Conservation (phyloP, 2,329 filamentous ascomycete genomes). For the Aspergillus proliferans region DNA sequence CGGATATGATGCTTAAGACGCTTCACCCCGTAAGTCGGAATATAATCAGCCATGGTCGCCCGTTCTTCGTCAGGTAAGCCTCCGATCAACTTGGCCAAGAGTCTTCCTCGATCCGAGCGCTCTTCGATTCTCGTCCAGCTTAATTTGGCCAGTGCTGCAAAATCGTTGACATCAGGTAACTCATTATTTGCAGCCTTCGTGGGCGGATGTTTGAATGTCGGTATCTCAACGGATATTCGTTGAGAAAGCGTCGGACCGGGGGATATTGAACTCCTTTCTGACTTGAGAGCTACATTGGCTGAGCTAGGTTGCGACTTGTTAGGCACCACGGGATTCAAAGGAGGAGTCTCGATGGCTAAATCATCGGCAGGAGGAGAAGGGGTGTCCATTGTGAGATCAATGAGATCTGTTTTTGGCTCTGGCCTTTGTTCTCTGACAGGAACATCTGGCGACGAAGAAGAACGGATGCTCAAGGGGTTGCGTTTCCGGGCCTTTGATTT, state of each 20-base stretch:
- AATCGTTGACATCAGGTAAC: conserved; percentile 17
- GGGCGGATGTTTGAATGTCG: neutral
- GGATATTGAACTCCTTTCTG: conserved; percentile 10
- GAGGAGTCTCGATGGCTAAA: conserved; percentile 29
- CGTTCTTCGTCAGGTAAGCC: conserved; percentile 16
- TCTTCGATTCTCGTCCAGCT: conserved; percentile 31
- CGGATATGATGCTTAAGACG: conserved; percentile 9
- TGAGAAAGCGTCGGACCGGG: conserved; percentile 8
- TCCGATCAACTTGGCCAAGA: conserved; percentile 27
- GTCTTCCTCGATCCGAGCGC: conserved; percentile 30
- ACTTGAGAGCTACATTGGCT: conserved; percentile 2
- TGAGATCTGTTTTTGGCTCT: conserved; percentile 12
- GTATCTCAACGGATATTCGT: conserved; percentile 5
- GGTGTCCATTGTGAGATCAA: conserved; percentile 30
- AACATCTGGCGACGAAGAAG: neutral
- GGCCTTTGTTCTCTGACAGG: neutral
- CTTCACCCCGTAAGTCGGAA: conserved; percentile 9
- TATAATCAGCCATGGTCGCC: conserved; percentile 4
- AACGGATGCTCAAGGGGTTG: conserved; percentile 9
- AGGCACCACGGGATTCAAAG: conserved; percentile 23
- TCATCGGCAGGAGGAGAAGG: conserved; percentile 9
- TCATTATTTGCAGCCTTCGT: neutral
- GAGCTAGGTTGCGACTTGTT: conserved; percentile 4
- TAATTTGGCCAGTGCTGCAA: conserved; percentile 25
- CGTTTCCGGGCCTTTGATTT: conserved; percentile 5